Evolutionary conservation across 202 grass and related monocot genomes (phyloP), one percentile per base, ranked within the genome.

Genomic region (Thinopyrum obtusiflorum): DNA sequence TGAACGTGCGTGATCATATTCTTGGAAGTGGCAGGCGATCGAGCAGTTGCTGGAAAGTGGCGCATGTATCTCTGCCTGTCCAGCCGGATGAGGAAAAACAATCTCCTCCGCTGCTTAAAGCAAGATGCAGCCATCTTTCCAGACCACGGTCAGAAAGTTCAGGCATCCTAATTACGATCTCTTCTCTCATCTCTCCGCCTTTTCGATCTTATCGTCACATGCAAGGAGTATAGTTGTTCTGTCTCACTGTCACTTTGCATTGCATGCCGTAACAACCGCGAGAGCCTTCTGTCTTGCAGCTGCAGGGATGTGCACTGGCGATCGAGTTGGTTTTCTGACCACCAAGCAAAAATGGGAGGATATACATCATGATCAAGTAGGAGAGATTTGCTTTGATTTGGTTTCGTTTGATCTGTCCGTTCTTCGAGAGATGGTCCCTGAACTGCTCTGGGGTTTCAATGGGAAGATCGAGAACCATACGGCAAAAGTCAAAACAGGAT

Each of bases 11-110:
- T 44, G 11, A 37, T 62, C 76, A 9, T 78, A 2, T 77, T 35
- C 4, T 53, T 53, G 44, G 39, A 25, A 25, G 12, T 49, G 44
- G 71, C 28, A 21, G n/a, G 10, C 20, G 21, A 71, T 71, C 68
- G 20, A 71, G 73, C 73, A 57, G 46, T 57, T 76, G 73, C 46
- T 76, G 46, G 27, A 76, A 76, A 76, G 73, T 12, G 72, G 24
- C 73, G 73, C 46, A 17, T 9, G 25, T 76, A 76, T 76, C 62
- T 80, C 7, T 1, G 39, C 7, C 9, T 64, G 77, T 65, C 60
- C 39, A 49, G 39, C 46, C 39, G 24, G 9, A 32, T 5, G 4
- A 7, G 37, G 61, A 65, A 65, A 80, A 29, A 20, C 1, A 31
- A 55, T 76, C 47, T 55, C 47, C 73, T 18, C 24, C 71, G 9